Percentiles rank a stretch among this genome's conserved stretches.
phyloP scores from a whole-genome alignment of 805 yeast genomes.

The Hanseniaspora occidentalis region DNA sequence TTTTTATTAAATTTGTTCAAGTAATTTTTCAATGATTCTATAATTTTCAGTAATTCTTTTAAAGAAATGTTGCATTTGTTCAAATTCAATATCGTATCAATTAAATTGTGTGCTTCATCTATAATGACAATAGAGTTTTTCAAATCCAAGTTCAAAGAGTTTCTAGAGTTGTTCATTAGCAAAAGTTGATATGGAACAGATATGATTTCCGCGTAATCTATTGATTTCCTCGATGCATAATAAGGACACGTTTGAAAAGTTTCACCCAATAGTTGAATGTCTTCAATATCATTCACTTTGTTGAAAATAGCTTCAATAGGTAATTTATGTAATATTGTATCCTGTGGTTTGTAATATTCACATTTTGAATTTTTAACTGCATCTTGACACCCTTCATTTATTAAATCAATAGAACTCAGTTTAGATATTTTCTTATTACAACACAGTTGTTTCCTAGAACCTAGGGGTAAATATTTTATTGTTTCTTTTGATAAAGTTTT shows the following conservation, averaged over 20 bases:
- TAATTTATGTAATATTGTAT: constrained; percentile 27
- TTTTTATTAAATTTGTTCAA: constrained; percentile 46
- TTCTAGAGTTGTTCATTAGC: constrained; percentile 47
- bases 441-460: constrained; percentile 78
- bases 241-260: constrained; percentile 62
- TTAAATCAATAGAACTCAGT: constrained; percentile 34
- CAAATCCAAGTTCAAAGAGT: constrained; percentile 43
- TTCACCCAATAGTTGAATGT: constrained; percentile 48
- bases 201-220: constrained; percentile 54
- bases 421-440: constrained; percentile 50
- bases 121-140: constrained; percentile 59
- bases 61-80: constrained; percentile 48
- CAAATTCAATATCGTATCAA: constrained; percentile 63
- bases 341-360: constrained; percentile 3
- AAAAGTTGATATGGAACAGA: constrained; percentile 80
- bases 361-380: constrained; percentile 33
- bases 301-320: constrained; percentile 36
- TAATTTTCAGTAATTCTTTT: constrained; percentile 33
- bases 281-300: constrained; percentile 67
- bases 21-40: constrained; percentile 41
- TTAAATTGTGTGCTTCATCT: constrained; percentile 86
- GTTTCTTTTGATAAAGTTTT: constrained; percentile 28
- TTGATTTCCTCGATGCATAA: constrained; percentile 48
- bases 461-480: constrained; percentile 58
- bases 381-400: constrained; percentile 76